Percentiles rank a stretch among this genome's conserved stretches.
These are phyloP conservation scores for Pseudopyrenochaeta lycopersici DNA, from an alignment of 2,329 filamentous ascomycete species.

Conservation along the genomic window DNA sequence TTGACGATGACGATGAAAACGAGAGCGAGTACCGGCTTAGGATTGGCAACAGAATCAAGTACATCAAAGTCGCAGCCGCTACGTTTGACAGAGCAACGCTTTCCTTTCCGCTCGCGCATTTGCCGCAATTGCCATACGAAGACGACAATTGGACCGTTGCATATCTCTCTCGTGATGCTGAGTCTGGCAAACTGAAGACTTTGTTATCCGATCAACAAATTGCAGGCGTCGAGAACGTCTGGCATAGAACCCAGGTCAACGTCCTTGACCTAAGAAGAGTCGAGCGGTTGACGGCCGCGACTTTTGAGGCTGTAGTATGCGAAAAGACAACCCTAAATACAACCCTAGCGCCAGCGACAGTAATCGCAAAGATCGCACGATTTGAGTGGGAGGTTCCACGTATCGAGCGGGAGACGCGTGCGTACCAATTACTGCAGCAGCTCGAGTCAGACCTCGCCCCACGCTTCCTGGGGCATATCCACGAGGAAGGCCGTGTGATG, in stretches of 20 bases:
- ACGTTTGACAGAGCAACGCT: conserved; percentile 18
- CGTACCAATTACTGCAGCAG: conserved; percentile 23
- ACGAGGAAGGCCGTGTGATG: conserved; percentile 47
- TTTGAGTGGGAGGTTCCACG: conserved; percentile 17
- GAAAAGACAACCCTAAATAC: conserved; percentile 12
- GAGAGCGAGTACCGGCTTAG: conserved; percentile 17
- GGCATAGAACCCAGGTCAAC: conserved; percentile 34
- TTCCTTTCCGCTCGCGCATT: conserved; percentile 10
- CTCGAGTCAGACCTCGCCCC: conserved; percentile 38
- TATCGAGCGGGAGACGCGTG: conserved; percentile 14
- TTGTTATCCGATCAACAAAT: conserved; percentile 30
- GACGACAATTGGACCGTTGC: conserved; percentile 12
- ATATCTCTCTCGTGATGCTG: conserved; percentile 11
- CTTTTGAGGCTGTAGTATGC: conserved; percentile 30
- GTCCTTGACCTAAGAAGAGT: conserved; percentile 37
- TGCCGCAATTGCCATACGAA: conserved; percentile 11
- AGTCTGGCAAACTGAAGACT: conserved; percentile 35
- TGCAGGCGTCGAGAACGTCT: conserved; percentile 32
- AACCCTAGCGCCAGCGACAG: conserved; percentile 11
- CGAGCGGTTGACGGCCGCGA: conserved; percentile 33
- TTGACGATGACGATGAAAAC: conserved; percentile 12
- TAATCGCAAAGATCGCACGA: conserved; percentile 19
- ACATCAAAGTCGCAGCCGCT: conserved; percentile 8
- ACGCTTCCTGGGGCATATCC: conserved; percentile 48
- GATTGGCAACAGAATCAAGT: conserved; percentile 15